Evolutionary conservation across 1,139 yeast genomes (phyloP), one percentile per base, ranked within the genome.

Genomic region (Yamadazyma blattariae): DNA sequence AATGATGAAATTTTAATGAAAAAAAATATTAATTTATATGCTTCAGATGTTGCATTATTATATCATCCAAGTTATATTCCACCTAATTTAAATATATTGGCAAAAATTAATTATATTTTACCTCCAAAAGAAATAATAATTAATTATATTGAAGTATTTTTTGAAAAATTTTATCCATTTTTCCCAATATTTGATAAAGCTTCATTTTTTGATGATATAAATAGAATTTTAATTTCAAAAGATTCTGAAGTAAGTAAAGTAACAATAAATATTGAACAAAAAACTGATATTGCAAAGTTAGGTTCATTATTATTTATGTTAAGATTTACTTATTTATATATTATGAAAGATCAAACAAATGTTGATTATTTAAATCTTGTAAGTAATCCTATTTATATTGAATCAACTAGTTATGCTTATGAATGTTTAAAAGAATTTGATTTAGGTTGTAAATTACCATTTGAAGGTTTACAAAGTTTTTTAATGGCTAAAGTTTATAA

Each of bases 121-220:
- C 51, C 51, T 5, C 45, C 48, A 9, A 39, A 21, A 29, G 14
- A 15, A 5, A 34, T 47, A 4, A 41, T 46, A 5, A 15, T 39
- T 5, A 37, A 38, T 23, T 48, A 45, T 32, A 25, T 53, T 12
- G 37, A 40, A 11, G 27, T 47, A 13, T 77, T 64, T 47, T 76
- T 77, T 48, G 50, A 47, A 3, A 52, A 57, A 16, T 57, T 74
- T 10, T 69, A 68, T 36, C 72, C 74, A 0, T 61, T 63, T 34
- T 54, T 66, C 42, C 82, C 83, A 1, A 61, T 68, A 30, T 40
- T 76, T 12, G 78, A 74, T 36, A 74, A 74, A 44, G 30, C 32
- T 3, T 40, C 45, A 1, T 57, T 61, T 36, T 33, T 40, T 14
- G 18, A 27, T 9, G 50, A 57, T 7, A 37, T 64, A 25, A 34